phyloP scores from a whole-genome alignment of 2,329 filamentous ascomycete genomes.

The Aspergillus jensenii region DNA sequence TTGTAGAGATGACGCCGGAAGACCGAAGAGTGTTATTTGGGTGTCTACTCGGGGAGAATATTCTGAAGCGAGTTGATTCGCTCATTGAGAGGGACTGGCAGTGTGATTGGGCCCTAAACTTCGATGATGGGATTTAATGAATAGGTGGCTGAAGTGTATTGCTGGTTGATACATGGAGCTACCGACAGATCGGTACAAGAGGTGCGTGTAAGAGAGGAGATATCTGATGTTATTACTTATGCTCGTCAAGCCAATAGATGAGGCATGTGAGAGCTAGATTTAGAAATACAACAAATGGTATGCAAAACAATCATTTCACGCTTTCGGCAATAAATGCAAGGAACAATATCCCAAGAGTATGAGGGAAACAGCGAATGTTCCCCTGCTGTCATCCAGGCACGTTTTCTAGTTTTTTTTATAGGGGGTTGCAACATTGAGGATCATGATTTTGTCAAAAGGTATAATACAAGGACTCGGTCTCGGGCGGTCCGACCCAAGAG shows the following conservation, averaged over 20 bases:
- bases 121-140: slow-evolving; percentile 8
- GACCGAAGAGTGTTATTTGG: slow-evolving; percentile 55
- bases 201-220: slow-evolving; percentile 29
- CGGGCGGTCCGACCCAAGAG: slow-evolving; percentile 17
- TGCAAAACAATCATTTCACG: slow-evolving; percentile 29
- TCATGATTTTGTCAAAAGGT: slow-evolving; percentile 30
- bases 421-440: slow-evolving; percentile 20
- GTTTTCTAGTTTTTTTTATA: slow-evolving; percentile 24
- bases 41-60: slow-evolving; percentile 54
- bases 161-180: neutral
- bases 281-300: slow-evolving; percentile 36
- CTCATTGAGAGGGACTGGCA: slow-evolving; percentile 55
- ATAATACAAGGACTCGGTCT: slow-evolving; percentile 32
- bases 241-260: slow-evolving; percentile 15
- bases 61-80: slow-evolving; percentile 54
- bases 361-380: slow-evolving; percentile 1
- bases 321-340: slow-evolving; percentile 25
- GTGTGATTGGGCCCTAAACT: slow-evolving; percentile 25
- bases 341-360: slow-evolving; percentile 17
- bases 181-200: neutral
- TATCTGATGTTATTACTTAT: slow-evolving; percentile 31
- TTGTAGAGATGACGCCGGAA: slow-evolving; percentile 56
- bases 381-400: slow-evolving; percentile 3
- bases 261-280: slow-evolving; percentile 22
- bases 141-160: neutral